Conservation (phyloP, 805 yeast species). For the Ogataea neopini region DNA sequence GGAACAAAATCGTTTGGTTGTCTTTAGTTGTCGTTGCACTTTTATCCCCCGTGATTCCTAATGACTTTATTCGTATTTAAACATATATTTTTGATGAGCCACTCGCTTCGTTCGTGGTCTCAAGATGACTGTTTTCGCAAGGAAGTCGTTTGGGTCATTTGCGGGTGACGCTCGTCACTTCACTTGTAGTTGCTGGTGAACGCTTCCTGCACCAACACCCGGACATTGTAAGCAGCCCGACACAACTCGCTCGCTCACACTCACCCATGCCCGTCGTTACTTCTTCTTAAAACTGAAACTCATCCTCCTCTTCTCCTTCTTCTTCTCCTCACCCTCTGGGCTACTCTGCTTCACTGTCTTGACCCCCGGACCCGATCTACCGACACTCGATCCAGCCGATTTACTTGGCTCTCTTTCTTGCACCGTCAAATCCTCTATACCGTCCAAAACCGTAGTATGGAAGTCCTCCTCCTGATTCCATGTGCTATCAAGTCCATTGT, state of each 20-base stretch:
- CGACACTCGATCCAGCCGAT: background rate
- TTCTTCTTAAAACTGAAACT: conserved; percentile 23
- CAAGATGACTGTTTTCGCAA: no score
- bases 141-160: no score
- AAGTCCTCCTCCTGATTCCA: conserved; percentile 20
- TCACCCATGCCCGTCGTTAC: background rate
- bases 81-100: no score
- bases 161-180: no score
- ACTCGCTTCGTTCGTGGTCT: no score
- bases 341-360: background rate
- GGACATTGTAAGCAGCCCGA: background rate
- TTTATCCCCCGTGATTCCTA: no score
- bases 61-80: no score
- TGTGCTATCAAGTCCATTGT: conserved; percentile 31
- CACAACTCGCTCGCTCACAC: background rate
- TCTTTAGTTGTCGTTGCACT: no score
- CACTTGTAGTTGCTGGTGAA: background rate
- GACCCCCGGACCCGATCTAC: background rate
- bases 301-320: conserved; percentile 21
- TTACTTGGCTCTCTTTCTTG: background rate
- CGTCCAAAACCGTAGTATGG: background rate
- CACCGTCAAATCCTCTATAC: background rate
- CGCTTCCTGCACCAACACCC: background rate
- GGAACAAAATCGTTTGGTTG: no score
- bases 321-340: background rate